These are phyloP conservation scores for Trypanosoma boissoni DNA, from an alignment of 208 protist genomes.

Conservation along the genomic window DNA sequence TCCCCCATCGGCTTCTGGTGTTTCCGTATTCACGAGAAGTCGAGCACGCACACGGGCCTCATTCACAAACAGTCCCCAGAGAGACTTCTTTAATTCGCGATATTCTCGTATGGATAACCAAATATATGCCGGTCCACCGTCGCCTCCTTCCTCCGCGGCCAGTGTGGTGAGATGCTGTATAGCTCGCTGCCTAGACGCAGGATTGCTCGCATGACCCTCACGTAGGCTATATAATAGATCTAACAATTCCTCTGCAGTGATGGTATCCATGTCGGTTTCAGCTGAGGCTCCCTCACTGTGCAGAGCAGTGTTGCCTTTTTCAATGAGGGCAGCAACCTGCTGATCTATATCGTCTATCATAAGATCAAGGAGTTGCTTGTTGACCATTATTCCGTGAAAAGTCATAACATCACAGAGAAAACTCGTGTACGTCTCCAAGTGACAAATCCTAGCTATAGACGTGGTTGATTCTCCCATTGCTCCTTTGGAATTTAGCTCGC, in stretches of 20 bases:
- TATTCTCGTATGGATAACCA: slow-evolving; percentile 54
- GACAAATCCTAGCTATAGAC: slow-evolving; percentile 31
- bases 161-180: not conserved
- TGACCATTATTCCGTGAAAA: slow-evolving; percentile 71
- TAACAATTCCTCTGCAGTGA: not conserved
- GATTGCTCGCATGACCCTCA: not conserved
- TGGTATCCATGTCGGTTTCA: slow-evolving; percentile 9
- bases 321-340: slow-evolving; percentile 31
- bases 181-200: not conserved
- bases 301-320: slow-evolving; percentile 13
- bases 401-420: slow-evolving; percentile 75
- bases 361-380: slow-evolving; percentile 26
- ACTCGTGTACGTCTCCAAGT: slow-evolving; percentile 40
- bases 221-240: not conserved
- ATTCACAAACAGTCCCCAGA: slow-evolving; percentile 32
- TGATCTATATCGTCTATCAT: slow-evolving; percentile 39
- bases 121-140: slow-evolving; percentile 24
- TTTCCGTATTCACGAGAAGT: slow-evolving; percentile 5
- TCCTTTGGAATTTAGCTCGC: not conserved
- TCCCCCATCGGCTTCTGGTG: not conserved
- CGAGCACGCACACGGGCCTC: slow-evolving; percentile 12
- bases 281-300: not conserved
- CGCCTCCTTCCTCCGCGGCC: not conserved
- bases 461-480: not conserved
- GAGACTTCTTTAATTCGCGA: slow-evolving; percentile 17